Evolutionary conservation across 2,329 filamentous ascomycete species (phyloP).

Genomic region (Pseudogymnoascus sp.): DNA sequence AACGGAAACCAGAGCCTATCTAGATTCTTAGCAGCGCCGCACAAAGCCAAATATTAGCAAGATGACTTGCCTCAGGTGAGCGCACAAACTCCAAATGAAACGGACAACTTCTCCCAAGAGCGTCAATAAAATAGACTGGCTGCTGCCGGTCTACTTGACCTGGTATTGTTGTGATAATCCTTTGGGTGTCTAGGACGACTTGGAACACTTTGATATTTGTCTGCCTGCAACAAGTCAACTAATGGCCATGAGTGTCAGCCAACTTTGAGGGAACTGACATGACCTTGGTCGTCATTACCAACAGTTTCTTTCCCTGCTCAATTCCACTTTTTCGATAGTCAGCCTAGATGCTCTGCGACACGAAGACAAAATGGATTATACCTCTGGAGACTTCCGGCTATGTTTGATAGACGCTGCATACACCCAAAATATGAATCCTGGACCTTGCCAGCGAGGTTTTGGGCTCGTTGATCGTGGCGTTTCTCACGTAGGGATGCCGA

Average conservation of each 20-base stretch:
- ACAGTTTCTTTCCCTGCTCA: neutral
- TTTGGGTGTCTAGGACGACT: slow-evolving; percentile 7
- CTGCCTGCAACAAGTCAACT: neutral
- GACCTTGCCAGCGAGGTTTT: slow-evolving; percentile 1
- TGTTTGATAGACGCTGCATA: neutral
- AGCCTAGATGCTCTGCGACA: neutral
- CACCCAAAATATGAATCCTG: slow-evolving; percentile 8
- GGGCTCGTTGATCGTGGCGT: slow-evolving; percentile 10
- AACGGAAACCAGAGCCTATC: slow-evolving; percentile 21
- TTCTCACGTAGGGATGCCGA: slow-evolving; percentile 11
- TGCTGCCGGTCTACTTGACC: slow-evolving; percentile 8
- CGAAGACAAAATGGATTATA: neutral
- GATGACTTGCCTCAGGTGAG: neutral
- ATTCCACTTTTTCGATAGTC: neutral
- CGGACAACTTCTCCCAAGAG: neutral
- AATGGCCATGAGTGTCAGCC: too few species aligned
- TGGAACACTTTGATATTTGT: slow-evolving; percentile 9
- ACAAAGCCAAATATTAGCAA: neutral
- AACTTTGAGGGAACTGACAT: neutral
- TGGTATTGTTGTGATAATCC: slow-evolving; percentile 6
- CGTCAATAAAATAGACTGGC: slow-evolving; percentile 10
- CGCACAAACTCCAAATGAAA: slow-evolving; percentile 11
- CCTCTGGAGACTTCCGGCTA: neutral
- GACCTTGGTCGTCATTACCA: neutral
- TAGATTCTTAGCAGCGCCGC: neutral